These are phyloP conservation scores for Adansonia digitata DNA, from an alignment of 345 rosid species.

Conservation along the genomic window DNA sequence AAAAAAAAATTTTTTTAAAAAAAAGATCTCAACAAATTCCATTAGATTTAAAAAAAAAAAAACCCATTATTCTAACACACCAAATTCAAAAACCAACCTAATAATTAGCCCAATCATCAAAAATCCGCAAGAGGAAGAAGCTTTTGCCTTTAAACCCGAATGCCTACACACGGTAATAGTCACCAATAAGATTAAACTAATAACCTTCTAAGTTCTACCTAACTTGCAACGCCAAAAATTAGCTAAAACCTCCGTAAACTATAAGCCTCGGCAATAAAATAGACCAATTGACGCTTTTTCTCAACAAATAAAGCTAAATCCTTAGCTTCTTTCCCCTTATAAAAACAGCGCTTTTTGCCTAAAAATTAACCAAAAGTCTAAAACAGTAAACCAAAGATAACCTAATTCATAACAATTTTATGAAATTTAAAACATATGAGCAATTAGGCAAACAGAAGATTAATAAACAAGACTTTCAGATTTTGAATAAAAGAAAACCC, in stretches of 20 bases:
- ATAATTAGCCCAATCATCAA: background rate
- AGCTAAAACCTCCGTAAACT: background rate
- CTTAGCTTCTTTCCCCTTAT: background rate
- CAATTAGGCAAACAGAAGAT: background rate
- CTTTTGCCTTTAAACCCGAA: background rate
- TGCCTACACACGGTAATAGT: background rate
- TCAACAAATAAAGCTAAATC: background rate
- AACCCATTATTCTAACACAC: background rate
- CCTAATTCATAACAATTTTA: background rate
- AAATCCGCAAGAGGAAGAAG: background rate
- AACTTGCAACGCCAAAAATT: background rate
- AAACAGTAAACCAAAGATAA: background rate
- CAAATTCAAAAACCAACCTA: conserved; percentile 5
- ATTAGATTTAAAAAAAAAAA: background rate
- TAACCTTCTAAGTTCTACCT: background rate
- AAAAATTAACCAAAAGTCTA: background rate
- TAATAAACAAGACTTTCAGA: background rate
- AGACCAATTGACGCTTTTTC: background rate
- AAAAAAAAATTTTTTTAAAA: no score
- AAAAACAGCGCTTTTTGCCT: background rate
- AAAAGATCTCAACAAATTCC: background rate
- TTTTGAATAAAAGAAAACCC: background rate
- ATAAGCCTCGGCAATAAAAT: background rate
- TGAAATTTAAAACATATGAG: background rate
- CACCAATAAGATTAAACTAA: background rate